Evolutionary conservation across 2,329 filamentous ascomycete species (phyloP).

Genomic region (Stemphylium lycopersici): DNA sequence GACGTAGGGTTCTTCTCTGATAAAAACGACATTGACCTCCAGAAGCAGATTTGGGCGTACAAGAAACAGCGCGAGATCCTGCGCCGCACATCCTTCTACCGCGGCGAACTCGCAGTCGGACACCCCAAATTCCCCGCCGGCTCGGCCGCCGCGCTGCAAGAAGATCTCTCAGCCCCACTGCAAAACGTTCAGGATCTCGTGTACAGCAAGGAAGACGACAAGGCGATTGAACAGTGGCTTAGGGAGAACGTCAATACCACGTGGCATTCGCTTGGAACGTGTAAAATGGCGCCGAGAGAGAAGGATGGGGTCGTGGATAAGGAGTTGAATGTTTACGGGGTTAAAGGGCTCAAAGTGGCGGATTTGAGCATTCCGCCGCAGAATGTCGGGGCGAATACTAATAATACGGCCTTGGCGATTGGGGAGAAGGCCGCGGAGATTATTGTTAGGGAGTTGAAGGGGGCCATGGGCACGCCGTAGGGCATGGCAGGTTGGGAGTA

Average conservation of each 20-base stretch:
- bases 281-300: constrained; percentile 42
- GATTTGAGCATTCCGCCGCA: constrained; percentile 52
- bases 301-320: constrained; percentile 38
- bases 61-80: constrained; percentile 68
- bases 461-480: not conserved
- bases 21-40: constrained; percentile 62
- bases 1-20: constrained; percentile 64
- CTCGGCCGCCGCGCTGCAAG: constrained; percentile 23
- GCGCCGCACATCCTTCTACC: constrained; percentile 60
- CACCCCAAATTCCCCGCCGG: constrained; percentile 31
- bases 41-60: constrained; percentile 67
- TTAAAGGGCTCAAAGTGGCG: constrained; percentile 47
- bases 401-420: constrained; percentile 53
- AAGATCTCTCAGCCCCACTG: constrained; percentile 16
- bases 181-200: constrained; percentile 22
- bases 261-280: constrained; percentile 43
- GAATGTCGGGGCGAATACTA: constrained; percentile 56
- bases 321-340: constrained; percentile 38
- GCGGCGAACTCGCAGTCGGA: constrained; percentile 43
- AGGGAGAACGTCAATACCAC: constrained; percentile 42
- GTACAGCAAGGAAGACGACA: constrained; percentile 42
- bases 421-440: constrained; percentile 43
- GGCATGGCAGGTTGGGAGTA: too few species aligned
- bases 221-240: constrained; percentile 51
- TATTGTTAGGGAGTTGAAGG: constrained; percentile 26